Conservation (phyloP, 768 basidiomycete genomes). For the Rhizopogon salebrosus region DNA sequence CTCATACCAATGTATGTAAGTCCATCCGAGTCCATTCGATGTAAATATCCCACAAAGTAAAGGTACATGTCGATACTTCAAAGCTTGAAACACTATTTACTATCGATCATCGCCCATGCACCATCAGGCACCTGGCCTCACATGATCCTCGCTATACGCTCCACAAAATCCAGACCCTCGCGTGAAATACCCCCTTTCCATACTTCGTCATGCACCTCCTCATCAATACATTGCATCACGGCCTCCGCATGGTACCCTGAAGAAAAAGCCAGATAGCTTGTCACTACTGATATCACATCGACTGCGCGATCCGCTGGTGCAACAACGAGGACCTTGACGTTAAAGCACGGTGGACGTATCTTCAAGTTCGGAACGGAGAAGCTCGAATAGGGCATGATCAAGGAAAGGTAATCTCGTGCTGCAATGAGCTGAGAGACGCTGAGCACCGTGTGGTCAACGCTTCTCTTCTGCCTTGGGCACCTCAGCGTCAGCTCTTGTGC, state of each 20-base stretch:
- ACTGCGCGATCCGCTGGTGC: slow-evolving; percentile 22
- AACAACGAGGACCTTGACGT: slow-evolving; percentile 21
- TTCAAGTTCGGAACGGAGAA: slow-evolving; percentile 2
- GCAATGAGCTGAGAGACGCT: slow-evolving; percentile 30
- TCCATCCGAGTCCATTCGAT: too few relatives aligned
- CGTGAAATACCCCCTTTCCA: slow-evolving; percentile 25
- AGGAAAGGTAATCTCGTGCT: slow-evolving; percentile 39
- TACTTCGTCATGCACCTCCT: slow-evolving; percentile 16
- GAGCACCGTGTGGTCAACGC: slow-evolving; percentile 17
- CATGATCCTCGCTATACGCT: slow-evolving; percentile 19
- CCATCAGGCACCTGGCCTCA: neutral
- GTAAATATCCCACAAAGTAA: too few relatives aligned
- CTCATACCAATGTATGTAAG: too few relatives aligned
- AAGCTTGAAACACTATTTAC: neutral
- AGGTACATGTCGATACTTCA: too few relatives aligned
- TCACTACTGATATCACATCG: slow-evolving; percentile 24
- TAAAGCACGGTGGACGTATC: neutral
- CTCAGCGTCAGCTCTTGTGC: slow-evolving; percentile 2
- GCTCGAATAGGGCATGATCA: slow-evolving; percentile 31
- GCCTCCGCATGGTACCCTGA: slow-evolving; percentile 15
- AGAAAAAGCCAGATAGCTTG: slow-evolving; percentile 24
- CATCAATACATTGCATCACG: slow-evolving; percentile 19
- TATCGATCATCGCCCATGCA: neutral
- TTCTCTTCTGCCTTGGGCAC: neutral
- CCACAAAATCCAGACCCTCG: slow-evolving; percentile 19